A percentile compares a stretch with the other conserved stretches of the same genome.
phyloP scores from a whole-genome alignment of 371 early-diverging fungal genomes.

The Syncephalastrum contaminatum region DNA sequence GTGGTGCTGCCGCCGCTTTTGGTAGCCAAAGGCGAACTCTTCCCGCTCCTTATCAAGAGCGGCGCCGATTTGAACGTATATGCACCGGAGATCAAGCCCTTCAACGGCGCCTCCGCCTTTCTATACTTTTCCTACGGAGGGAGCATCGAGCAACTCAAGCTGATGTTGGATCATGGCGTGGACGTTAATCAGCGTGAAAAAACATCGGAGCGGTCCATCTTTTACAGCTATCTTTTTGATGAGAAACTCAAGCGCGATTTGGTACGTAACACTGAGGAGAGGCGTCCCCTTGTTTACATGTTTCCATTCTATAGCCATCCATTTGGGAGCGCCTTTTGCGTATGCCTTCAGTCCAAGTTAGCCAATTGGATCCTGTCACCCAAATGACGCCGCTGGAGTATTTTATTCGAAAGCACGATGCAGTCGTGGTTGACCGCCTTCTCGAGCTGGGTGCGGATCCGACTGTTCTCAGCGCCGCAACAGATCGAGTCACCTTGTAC shows the following conservation, averaged over 20 bases:
- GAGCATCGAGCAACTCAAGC: constrained; percentile 15
- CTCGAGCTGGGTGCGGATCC: constrained; percentile 40
- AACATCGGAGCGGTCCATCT: constrained; percentile 29
- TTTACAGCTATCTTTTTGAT: constrained; percentile 42
- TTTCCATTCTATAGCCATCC: no score
- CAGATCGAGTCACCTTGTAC: constrained; percentile 5
- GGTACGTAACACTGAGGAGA: no score
- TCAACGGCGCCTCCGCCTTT: constrained; percentile 25
- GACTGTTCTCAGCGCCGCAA: constrained; percentile 32
- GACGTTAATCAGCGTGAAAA: constrained; percentile 38
- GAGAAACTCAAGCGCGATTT: neutral
- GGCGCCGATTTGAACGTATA: constrained; percentile 28
- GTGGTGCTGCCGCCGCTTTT: no score
- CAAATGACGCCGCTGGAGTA: constrained; percentile 54
- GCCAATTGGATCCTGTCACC: constrained; percentile 25
- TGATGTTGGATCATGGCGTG: constrained; percentile 31
- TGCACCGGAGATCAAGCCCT: constrained; percentile 14
- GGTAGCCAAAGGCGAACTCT: no score
- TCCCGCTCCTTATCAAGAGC: constrained; percentile 13
- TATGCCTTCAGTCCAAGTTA: no score
- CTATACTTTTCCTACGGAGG: constrained; percentile 17
- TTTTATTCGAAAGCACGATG: constrained; percentile 39
- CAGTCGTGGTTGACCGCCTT: constrained; percentile 23
- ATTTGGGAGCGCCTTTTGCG: no score
- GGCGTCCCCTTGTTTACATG: no score